Percentiles rank a stretch among this genome's conserved stretches.
phyloP scores from a whole-genome alignment of 495 filamentous ascomycete species.

The Lophium mytilinum region DNA sequence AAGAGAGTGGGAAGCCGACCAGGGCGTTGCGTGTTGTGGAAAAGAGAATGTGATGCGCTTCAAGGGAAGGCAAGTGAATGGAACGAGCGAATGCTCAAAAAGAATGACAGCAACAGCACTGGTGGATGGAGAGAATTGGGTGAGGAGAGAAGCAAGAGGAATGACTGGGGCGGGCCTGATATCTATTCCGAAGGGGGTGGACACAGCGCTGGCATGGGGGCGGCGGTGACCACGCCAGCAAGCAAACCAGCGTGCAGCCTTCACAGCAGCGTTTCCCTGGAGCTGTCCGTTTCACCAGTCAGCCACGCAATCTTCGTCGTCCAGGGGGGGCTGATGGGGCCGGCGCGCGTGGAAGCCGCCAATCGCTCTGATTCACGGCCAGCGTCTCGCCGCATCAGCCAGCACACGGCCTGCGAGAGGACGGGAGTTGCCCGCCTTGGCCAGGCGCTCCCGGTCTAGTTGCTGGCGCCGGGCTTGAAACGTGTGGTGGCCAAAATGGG shows the following conservation, averaged over 20 bases:
- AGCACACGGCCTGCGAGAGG: no score
- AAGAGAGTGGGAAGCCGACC: conserved; percentile 26
- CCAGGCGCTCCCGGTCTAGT: no score
- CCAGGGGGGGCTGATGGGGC: no score
- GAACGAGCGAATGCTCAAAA: conserved; percentile 34
- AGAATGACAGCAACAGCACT: conserved; percentile 26
- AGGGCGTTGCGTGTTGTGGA: conserved; percentile 28
- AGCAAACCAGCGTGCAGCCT: not conserved
- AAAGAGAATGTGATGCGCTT: conserved; percentile 23
- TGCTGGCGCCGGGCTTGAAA: not conserved
- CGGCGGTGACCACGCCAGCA: not conserved
- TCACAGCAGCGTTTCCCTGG: not conserved
- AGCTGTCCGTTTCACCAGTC: not conserved
- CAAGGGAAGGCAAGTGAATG: conserved; percentile 24
- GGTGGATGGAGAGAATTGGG: conserved; percentile 6
- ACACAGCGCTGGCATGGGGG: not conserved
- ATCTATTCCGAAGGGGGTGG: not conserved
- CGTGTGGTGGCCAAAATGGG: not conserved
- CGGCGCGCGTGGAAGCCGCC: no score
- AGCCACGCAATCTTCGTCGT: conserved; percentile 2
- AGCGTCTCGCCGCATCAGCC: no score
- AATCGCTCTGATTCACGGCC: no score
- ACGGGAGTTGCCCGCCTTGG: no score
- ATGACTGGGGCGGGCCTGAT: conserved; percentile 12
- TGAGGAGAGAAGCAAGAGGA: conserved; percentile 13